Conservation (phyloP, 2,329 filamentous ascomycete species). For the Trichoderma breve region DNA sequence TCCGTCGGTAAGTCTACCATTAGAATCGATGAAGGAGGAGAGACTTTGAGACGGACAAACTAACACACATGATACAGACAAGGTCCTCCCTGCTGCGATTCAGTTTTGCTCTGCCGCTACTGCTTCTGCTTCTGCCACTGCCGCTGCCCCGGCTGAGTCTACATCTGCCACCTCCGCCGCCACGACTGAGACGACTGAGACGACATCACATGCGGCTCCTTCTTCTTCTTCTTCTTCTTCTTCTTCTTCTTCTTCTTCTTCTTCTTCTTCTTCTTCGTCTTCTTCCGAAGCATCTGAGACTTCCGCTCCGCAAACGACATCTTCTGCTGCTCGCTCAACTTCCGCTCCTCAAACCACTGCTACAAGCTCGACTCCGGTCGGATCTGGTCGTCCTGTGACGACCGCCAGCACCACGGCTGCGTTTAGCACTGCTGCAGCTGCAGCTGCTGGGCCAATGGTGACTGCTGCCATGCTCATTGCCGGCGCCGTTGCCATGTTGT, state of each 20-base stretch:
- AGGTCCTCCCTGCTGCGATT: slow-evolving; percentile 22
- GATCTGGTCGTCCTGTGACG: background rate
- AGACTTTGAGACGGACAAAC: background rate
- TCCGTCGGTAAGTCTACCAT: slow-evolving; percentile 28
- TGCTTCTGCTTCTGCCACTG: slow-evolving; percentile 13
- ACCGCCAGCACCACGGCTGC: background rate
- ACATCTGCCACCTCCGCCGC: background rate
- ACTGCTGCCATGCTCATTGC: slow-evolving; percentile 1
- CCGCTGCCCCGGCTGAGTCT: background rate
- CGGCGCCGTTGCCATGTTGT: slow-evolving; percentile 15
- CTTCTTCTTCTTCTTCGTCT: background rate
- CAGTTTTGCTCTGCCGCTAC: slow-evolving; percentile 23
- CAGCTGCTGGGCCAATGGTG: slow-evolving; percentile 6
- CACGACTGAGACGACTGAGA: background rate
- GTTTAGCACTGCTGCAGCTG: slow-evolving; percentile 9
- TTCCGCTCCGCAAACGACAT: background rate
- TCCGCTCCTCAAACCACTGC: background rate
- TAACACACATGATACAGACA: slow-evolving; percentile 8
- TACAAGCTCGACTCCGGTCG: background rate
- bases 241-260: no score
- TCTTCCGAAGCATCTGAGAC: slow-evolving; percentile 22
- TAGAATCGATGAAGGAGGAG: background rate
- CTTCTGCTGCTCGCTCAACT: slow-evolving; percentile 16
- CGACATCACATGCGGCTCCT: background rate
- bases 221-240: background rate